Evolutionary conservation across 805 yeast species (phyloP), one percentile per base, ranked within the genome.

Genomic region (Metschnikowia colocasiae): DNA sequence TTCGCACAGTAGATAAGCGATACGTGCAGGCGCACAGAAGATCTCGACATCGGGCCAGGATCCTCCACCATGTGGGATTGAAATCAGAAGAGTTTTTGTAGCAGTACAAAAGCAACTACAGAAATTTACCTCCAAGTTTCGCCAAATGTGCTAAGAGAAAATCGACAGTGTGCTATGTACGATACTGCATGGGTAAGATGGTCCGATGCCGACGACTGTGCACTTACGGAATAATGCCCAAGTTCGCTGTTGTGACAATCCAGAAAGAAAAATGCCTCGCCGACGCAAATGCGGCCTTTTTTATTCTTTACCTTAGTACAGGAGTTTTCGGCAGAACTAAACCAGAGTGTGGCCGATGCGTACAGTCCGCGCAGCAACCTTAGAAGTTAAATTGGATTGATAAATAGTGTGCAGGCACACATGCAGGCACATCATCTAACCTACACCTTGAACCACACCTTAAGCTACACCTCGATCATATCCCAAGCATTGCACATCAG

Each of bases 311-410:
- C 13, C 13, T 12, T 6, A 3, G 7, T 8, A 25, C 19, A 16
- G 4, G 4, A 9, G 18, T 23, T 13, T 3, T 22, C 15, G 27
- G n/a, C 9, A n/a, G 4, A 16, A 15, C 19, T 19, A 8, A 32
- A 13, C 26, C 13, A 19, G 13, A 23, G 19, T 29, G 19, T 9
- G 34, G 16, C 16, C 16, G 12, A 10, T 27, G 13, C 18, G 18
- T 39, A 30, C 42, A 39, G 42, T 39, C 19, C 26, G 34, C 34
- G 42, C 42, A 29, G 42, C 13, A 19, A 18, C 29, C n/a, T 27
- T 26, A n/a, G 16, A 16, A 20, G 25, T 12, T 39, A 6, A 27
- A 23, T 20, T 26, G 32, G 18, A 27, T 19, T 20, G 34, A 39
- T 27, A 19, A 5, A 27, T 19, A 19, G 12, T 13, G 23, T 39